These are phyloP conservation scores for Suillus clintonianus DNA, from an alignment of 768 basidiomycete genomes.

Conservation along the genomic window DNA sequence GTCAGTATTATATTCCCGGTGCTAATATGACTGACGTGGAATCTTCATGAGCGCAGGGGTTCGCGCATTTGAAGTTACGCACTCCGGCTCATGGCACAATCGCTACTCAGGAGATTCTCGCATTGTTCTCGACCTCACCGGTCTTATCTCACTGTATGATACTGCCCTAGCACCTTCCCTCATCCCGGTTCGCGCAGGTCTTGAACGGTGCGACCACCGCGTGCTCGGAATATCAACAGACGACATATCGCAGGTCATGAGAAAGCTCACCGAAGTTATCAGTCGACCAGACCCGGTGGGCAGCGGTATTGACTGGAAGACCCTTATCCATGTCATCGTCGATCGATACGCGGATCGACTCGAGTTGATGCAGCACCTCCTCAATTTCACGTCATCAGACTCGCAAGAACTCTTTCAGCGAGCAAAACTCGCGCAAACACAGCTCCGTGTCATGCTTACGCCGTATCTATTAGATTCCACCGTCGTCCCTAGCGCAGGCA, in stretches of 20 bases:
- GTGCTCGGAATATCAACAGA: slow-evolving; percentile 11
- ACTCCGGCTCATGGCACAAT: slow-evolving; percentile 25
- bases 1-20: not conserved
- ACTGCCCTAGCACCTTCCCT: slow-evolving; percentile 20
- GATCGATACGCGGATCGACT: slow-evolving; percentile 47
- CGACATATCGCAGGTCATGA: slow-evolving; percentile 9
- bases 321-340: slow-evolving; percentile 37
- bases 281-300: not conserved
- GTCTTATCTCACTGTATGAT: slow-evolving; percentile 30
- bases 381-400: slow-evolving; percentile 24
- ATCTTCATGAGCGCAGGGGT: not conserved
- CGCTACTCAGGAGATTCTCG: slow-evolving; percentile 27
- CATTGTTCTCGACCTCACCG: slow-evolving; percentile 19
- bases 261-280: slow-evolving; percentile 9
- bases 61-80: slow-evolving; percentile 12
- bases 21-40: not conserved
- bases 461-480: slow-evolving; percentile 13
- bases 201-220: slow-evolving; percentile 24
- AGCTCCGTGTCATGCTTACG: slow-evolving; percentile 22
- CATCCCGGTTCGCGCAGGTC: slow-evolving; percentile 10
- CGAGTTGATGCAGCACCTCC: slow-evolving; percentile 38
- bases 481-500: slow-evolving; percentile 4
- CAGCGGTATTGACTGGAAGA: slow-evolving; percentile 46
- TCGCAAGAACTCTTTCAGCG: slow-evolving; percentile 10
- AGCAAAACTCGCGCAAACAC: slow-evolving; percentile 11